Conservation (phyloP, 768 basidiomycete species). For the Auricularia cornea region DNA sequence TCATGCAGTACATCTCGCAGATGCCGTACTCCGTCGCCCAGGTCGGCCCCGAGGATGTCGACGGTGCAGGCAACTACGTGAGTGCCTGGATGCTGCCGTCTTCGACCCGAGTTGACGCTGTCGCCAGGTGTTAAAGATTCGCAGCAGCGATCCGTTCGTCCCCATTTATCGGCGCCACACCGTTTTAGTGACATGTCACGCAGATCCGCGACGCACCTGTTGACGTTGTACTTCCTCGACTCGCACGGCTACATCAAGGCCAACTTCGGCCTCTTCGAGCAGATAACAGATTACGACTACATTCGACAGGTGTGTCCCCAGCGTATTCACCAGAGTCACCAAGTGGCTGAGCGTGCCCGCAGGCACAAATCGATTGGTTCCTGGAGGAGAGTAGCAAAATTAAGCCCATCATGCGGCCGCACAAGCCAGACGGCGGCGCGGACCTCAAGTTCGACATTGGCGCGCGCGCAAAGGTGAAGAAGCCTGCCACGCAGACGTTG, state of each 20-base stretch:
- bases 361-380: slow-evolving; percentile 87
- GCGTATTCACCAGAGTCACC: too few species aligned
- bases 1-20: slow-evolving; percentile 57
- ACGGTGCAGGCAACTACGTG: slow-evolving; percentile 84
- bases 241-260: slow-evolving; percentile 70
- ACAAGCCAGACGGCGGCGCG: slow-evolving; percentile 63
- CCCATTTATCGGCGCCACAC: background rate
- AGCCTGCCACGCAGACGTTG: slow-evolving; percentile 32
- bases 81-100: too few species aligned
- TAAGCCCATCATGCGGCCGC: slow-evolving; percentile 71
- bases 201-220: slow-evolving; percentile 69
- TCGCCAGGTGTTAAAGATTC: slow-evolving; percentile 53
- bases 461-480: slow-evolving; percentile 39
- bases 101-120: too few species aligned
- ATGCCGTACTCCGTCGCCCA: slow-evolving; percentile 83
- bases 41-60: slow-evolving; percentile 72
- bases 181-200: background rate
- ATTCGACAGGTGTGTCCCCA: slow-evolving; percentile 34
- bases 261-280: slow-evolving; percentile 48
- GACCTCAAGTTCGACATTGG: slow-evolving; percentile 57
- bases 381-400: slow-evolving; percentile 68
- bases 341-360: slow-evolving; percentile 6
- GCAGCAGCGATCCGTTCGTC: slow-evolving; percentile 56
- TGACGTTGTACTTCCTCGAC: slow-evolving; percentile 88
- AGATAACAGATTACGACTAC: slow-evolving; percentile 78